Evolutionary conservation across 2,329 filamentous ascomycete genomes (phyloP), one percentile per base, ranked within the genome.

Genomic region (Aspergillus transmontanensis): DNA sequence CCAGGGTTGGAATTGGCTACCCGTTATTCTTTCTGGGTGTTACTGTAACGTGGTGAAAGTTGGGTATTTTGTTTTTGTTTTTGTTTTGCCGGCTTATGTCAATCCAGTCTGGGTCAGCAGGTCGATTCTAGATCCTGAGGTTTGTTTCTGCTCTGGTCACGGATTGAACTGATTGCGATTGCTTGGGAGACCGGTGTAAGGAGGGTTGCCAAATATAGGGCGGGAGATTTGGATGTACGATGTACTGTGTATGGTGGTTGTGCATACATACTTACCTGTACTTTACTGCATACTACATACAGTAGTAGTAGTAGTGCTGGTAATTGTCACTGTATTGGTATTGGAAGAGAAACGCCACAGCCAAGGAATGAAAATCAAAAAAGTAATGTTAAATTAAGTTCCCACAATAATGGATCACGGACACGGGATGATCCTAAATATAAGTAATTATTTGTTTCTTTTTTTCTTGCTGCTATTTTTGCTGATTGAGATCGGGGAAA

Each of bases 371-470:
- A 34, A 53, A 53, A 53, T 30, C 1, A 46, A 26, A 46, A 46
- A 26, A 32, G 51, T 1, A 30, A 46, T 10, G 28, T 43, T 34
- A 58, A 46, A 34, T 58, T 39, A 58, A 36, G n/a, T 58, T 48
- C 43, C 57, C 43, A 50, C 43, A 10, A 16, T 23, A 39, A 58
- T 58, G 57, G 57, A 58, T 58, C 57, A 26, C 2, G 30, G 57
- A 50, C 41, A 58, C 57, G 57, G 57, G 57, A 58, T 58, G 41
- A 50, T 57, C 36, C 55, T 57, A 57, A 43, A 57, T 57, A 57
- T 57, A 57, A 43, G 41, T 57, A 57, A 26, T 55, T 55, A 55
- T 55, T 48, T 48, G 21, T 48, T 48, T 26, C 23, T 21, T 14
- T 23, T 21, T 21, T 6, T 2, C 16, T 43, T 26, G 51, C 51